Evolutionary conservation across 2,329 filamentous ascomycete species (phyloP).

Genomic region (Nemania sp.): DNA sequence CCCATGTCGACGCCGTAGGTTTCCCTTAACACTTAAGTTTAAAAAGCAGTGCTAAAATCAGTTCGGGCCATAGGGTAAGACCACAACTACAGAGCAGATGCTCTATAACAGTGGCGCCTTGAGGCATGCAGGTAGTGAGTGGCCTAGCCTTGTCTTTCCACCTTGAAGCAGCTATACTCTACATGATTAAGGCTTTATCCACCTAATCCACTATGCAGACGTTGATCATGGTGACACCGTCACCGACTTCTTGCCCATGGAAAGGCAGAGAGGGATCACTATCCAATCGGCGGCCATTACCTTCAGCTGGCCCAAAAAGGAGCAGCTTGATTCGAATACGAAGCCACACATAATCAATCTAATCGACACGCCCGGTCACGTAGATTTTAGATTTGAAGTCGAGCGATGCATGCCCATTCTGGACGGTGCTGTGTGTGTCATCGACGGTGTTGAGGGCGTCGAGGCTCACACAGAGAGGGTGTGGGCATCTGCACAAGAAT

Average conservation of each 20-base stretch:
- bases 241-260: constrained; percentile 93
- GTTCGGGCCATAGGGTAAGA: constrained; percentile 69
- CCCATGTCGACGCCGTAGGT: constrained; percentile 87
- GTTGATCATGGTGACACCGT: constrained; percentile 97
- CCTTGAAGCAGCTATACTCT: too few relatives aligned
- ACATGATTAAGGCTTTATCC: too few relatives aligned
- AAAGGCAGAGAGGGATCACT: constrained; percentile 90
- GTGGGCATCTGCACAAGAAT: constrained; percentile 86
- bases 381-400: constrained; percentile 97
- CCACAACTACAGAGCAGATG: constrained; percentile 98
- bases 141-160: neutral
- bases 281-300: constrained; percentile 97
- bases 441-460: constrained; percentile 90
- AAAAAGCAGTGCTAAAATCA: neutral
- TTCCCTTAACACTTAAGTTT: neutral
- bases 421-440: constrained; percentile 88
- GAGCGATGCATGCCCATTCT: constrained; percentile 85
- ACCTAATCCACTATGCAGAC: constrained; percentile 52
- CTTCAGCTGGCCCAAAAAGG: constrained; percentile 77
- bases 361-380: constrained; percentile 95
- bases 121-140: constrained; percentile 73
- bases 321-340: constrained; percentile 37
- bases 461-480: constrained; percentile 97
- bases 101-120: constrained; percentile 94
- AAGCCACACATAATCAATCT: constrained; percentile 69